Evolutionary conservation across 257 asterid species (phyloP).

Genomic region (Fraxinus excelsior): DNA sequence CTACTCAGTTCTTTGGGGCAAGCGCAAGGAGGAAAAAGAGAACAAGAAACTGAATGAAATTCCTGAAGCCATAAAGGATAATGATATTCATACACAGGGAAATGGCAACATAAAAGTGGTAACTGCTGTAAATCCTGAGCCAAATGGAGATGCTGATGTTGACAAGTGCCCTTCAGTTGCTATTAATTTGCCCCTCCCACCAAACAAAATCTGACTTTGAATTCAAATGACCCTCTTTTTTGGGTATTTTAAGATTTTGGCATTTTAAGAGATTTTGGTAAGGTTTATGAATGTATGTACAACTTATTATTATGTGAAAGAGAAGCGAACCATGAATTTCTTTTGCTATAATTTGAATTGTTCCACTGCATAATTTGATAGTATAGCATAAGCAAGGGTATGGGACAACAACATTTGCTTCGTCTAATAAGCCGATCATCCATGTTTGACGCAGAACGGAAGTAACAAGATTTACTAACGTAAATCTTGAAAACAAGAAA

Average conservation of each 20-base stretch:
- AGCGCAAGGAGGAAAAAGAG: constrained; percentile 53
- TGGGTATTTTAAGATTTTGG: neutral
- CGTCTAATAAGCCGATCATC: neutral
- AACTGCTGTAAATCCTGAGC: neutral
- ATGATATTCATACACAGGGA: constrained; percentile 7
- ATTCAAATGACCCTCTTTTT: neutral
- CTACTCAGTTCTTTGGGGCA: constrained; percentile 60
- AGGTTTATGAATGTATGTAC: constrained; percentile 26
- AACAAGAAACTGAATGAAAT: constrained; percentile 28
- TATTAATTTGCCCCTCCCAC: constrained; percentile 32
- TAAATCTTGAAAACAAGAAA: too few species aligned
- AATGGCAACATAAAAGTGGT: constrained; percentile 26
- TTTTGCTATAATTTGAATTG: constrained; percentile 13
- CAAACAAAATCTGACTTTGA: constrained; percentile 31
- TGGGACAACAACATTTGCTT: neutral
- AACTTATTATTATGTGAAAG: constrained; percentile 15
- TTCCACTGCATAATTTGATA: neutral
- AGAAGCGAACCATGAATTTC: constrained; percentile 21
- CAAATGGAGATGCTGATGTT: constrained; percentile 9
- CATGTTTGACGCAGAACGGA: too few species aligned
- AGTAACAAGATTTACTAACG: too few species aligned
- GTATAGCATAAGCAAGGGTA: neutral
- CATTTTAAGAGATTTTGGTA: constrained; percentile 29
- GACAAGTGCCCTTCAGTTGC: constrained; percentile 32
- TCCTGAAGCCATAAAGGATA: constrained; percentile 47